Conservation (phyloP, 2,329 filamentous ascomycete species). For the Diaporthe ilicicola region DNA sequence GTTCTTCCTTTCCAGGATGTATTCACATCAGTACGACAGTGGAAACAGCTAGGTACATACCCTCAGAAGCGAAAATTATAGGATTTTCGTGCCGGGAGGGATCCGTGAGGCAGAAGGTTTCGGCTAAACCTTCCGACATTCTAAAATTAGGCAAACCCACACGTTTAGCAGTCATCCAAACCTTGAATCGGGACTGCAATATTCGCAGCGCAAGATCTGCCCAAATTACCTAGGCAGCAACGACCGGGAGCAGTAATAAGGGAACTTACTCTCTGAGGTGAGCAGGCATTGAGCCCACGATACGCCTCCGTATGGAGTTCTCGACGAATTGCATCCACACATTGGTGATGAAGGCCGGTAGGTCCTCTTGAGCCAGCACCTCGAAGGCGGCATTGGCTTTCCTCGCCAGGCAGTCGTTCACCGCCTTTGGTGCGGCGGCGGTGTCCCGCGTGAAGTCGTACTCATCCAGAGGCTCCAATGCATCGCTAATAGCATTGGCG, state of each 20-base stretch:
- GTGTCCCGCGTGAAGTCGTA: constrained; percentile 62
- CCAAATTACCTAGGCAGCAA: background rate
- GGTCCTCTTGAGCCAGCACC: constrained; percentile 69
- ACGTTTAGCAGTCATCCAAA: background rate
- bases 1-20: accelerated
- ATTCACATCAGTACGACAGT: too few relatives aligned
- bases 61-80: constrained; percentile 79
- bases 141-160: background rate
- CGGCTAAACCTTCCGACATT: constrained; percentile 76
- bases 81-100: constrained; percentile 77
- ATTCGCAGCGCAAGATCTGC: too few relatives aligned
- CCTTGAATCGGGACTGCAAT: accelerated
- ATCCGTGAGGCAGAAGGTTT: constrained; percentile 81
- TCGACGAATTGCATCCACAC: constrained; percentile 75
- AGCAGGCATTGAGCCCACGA: constrained; percentile 73
- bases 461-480: constrained; percentile 64
- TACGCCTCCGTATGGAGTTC: constrained; percentile 73
- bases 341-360: constrained; percentile 77
- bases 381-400: constrained; percentile 72
- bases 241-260: background rate
- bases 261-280: constrained; percentile 61
- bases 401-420: constrained; percentile 67
- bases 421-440: constrained; percentile 55
- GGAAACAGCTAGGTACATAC: constrained; percentile 45
- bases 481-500: constrained; percentile 72